These are phyloP conservation scores for Fagopyrum tataricum DNA, from an alignment of 148 eudicot genomes.

Conservation along the genomic window DNA sequence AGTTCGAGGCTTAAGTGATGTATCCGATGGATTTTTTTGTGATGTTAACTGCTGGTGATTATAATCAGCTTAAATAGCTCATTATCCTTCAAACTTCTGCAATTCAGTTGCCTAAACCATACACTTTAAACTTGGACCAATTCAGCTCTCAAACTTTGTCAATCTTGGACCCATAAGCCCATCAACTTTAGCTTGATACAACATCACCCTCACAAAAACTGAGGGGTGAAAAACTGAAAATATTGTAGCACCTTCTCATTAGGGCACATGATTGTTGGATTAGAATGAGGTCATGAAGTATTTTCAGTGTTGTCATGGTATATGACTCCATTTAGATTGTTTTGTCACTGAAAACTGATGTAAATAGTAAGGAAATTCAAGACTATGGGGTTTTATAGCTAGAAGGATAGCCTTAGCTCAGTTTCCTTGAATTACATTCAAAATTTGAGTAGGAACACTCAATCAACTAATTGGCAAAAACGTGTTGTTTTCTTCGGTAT, in stretches of 20 bases:
- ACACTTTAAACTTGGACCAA: neutral
- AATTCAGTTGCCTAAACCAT: neutral
- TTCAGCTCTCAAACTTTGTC: neutral
- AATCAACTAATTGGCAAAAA: neutral
- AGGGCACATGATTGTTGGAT: neutral
- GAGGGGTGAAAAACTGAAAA: neutral
- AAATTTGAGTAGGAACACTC: neutral
- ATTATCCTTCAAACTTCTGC: neutral
- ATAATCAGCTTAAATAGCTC: neutral
- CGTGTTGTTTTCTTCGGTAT: neutral
- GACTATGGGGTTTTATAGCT: neutral
- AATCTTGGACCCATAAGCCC: neutral
- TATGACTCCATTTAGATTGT: neutral
- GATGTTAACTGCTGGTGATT: neutral
- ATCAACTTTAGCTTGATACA: neutral
- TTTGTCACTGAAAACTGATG: neutral
- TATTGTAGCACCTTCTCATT: neutral
- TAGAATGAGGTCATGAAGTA: neutral
- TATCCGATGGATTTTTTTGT: neutral
- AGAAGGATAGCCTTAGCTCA: neutral
- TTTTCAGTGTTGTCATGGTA: neutral
- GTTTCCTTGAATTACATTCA: neutral
- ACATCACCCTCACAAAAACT: neutral
- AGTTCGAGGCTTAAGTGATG: neutral
- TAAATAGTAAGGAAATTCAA: neutral